Evolutionary conservation across 2,329 filamentous ascomycete species (phyloP).

Genomic region (Aureobasidium lini): DNA sequence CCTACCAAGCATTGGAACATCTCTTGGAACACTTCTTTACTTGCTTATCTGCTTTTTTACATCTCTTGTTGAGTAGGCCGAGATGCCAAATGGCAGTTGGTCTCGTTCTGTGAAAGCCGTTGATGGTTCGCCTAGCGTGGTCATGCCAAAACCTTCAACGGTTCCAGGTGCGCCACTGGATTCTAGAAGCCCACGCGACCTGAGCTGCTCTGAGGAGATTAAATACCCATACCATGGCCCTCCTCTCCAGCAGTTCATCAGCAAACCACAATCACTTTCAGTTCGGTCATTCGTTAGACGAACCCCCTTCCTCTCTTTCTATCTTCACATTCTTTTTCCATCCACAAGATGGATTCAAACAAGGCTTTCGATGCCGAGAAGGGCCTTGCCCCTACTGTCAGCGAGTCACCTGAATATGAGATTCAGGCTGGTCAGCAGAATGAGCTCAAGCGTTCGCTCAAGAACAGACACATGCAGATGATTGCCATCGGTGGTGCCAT

Average conservation of each 20-base stretch:
- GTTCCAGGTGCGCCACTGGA: neutral
- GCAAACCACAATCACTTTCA: neutral
- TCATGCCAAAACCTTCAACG: conserved; percentile 5
- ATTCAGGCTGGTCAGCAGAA: conserved; percentile 7
- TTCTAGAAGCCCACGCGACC: conserved; percentile 3
- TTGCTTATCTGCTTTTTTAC: neutral
- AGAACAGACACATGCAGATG: conserved; percentile 29
- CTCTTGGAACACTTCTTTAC: neutral
- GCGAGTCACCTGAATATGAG: conserved; percentile 2
- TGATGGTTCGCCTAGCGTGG: conserved; percentile 2
- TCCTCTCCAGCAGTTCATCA: neutral
- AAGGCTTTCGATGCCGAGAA: conserved; percentile 11
- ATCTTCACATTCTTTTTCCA: neutral
- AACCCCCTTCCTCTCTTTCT: neutral
- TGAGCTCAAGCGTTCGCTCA: conserved; percentile 10
- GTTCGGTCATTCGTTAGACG: conserved; percentile 1
- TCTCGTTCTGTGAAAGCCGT: neutral
- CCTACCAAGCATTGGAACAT: neutral
- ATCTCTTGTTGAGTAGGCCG: neutral
- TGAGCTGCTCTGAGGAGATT: neutral
- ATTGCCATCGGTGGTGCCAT: conserved; percentile 31
- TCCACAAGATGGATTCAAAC: conserved; percentile 5
- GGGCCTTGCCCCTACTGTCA: neutral
- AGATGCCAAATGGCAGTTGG: neutral
- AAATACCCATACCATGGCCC: neutral